Percentiles rank a stretch among this genome's conserved stretches.
Evolutionary conservation across 1,284 basidiomycete genomes (phyloP).

Genomic region (Caloboletus inedulis): DNA sequence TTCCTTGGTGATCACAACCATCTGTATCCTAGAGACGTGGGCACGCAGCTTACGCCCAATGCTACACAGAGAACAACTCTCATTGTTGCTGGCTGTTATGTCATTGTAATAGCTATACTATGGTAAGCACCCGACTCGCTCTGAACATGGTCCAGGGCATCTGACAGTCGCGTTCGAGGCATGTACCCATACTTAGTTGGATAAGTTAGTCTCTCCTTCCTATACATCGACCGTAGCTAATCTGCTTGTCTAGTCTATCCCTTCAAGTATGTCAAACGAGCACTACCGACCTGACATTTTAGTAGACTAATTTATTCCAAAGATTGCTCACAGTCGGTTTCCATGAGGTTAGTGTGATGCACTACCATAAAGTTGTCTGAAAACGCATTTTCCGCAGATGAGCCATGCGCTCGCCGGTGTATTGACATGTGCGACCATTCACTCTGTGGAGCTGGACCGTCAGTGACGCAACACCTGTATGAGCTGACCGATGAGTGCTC

Average conservation of each 20-base stretch:
- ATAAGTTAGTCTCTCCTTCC: conserved; percentile 54
- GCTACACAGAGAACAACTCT: conserved; percentile 72
- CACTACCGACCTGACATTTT: not conserved
- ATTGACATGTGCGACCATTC: conserved; percentile 88
- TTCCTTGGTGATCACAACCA: conserved; percentile 17
- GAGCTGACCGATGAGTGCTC: not conserved
- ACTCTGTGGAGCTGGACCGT: conserved; percentile 85
- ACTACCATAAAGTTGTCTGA: not conserved
- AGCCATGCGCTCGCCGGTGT: conserved; percentile 80
- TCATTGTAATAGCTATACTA: conserved; percentile 68
- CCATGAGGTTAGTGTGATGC: conserved; percentile 62
- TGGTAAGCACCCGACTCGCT: conserved; percentile 48
- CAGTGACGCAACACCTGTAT: conserved; percentile 30
- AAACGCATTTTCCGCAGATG: conserved; percentile 51
- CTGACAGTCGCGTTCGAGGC: conserved; percentile 45
- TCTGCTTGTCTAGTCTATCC: conserved; percentile 68
- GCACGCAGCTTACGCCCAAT: conserved; percentile 54
- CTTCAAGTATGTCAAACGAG: conserved; percentile 68
- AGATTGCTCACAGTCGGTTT: conserved; percentile 84
- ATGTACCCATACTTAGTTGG: conserved; percentile 68
- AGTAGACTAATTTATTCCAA: conserved; percentile 16
- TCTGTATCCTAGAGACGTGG: conserved; percentile 37
- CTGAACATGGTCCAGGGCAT: not conserved
- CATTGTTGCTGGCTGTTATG: conserved; percentile 73
- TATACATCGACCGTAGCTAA: conserved; percentile 10